These are phyloP conservation scores for Aphanoascus verrucosus DNA, from an alignment of 2,329 filamentous ascomycete species.

Conservation along the genomic window DNA sequence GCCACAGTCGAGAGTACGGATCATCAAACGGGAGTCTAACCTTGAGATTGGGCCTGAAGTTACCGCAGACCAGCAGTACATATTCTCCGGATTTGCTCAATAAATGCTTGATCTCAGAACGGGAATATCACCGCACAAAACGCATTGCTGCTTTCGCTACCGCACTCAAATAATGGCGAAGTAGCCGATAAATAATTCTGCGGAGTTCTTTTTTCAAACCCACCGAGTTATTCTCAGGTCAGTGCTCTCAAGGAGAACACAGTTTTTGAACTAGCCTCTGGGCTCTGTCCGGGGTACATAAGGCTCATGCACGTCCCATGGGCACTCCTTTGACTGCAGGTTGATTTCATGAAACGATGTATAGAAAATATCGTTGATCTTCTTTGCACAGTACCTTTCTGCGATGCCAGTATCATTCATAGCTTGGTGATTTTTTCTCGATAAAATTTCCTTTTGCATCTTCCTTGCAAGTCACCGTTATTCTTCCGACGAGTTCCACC, in stretches of 20 bases:
- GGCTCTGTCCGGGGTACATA: constrained; percentile 11
- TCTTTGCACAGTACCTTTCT: too few relatives aligned
- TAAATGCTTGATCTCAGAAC: too few relatives aligned
- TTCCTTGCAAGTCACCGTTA: too few relatives aligned
- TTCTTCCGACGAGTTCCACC: too few relatives aligned
- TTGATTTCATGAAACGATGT: not conserved
- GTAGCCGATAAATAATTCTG: too few relatives aligned
- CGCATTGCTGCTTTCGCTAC: not conserved
- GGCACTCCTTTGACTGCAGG: not conserved
- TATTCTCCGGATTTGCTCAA: not conserved
- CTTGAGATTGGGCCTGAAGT: not conserved
- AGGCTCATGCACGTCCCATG: constrained; percentile 5
- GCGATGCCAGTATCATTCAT: too few relatives aligned
- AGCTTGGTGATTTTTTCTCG: too few relatives aligned
- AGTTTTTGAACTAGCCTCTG: not conserved
- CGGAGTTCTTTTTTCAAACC: too few relatives aligned
- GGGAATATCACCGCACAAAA: too few relatives aligned
- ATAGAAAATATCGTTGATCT: too few relatives aligned
- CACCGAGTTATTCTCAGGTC: not conserved
- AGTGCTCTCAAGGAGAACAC: not conserved
- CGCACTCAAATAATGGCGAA: not conserved
- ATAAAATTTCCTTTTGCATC: too few relatives aligned
- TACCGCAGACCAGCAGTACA: not conserved
- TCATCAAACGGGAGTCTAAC: constrained; percentile 5
- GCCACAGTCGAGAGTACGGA: not conserved